phyloP scores from a whole-genome alignment of 2,329 filamentous ascomycete species.

The Neofusicoccum cordaticola region DNA sequence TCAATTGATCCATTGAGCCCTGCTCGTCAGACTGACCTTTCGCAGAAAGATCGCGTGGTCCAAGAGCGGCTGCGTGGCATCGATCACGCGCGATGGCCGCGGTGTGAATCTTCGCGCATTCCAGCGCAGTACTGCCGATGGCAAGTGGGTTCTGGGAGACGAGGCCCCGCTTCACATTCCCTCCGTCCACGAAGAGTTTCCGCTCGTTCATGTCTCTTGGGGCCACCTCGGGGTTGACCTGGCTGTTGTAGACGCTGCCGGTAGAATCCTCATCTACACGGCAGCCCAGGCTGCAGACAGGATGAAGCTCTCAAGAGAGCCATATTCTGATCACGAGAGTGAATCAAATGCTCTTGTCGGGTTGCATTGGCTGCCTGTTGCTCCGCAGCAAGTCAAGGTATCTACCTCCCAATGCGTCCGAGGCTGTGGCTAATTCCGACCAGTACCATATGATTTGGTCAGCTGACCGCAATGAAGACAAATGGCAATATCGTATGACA shows the following conservation, averaged over 20 bases:
- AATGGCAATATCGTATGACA: slow-evolving; percentile 69
- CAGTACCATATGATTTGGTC: slow-evolving; percentile 40
- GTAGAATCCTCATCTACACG: slow-evolving; percentile 71
- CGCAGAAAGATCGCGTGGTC: slow-evolving; percentile 81
- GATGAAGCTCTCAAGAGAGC: slow-evolving; percentile 60
- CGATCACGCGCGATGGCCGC: slow-evolving; percentile 69
- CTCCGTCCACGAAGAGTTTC: slow-evolving; percentile 60
- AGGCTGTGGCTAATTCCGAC: slow-evolving; percentile 14
- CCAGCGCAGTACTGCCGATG: slow-evolving; percentile 64
- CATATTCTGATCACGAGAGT: slow-evolving; percentile 66
- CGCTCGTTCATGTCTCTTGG: slow-evolving; percentile 80
- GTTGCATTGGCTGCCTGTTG: slow-evolving; percentile 71
- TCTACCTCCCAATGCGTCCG: not conserved
- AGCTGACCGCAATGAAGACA: slow-evolving; percentile 36
- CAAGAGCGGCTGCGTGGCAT: slow-evolving; percentile 79
- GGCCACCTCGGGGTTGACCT: slow-evolving; percentile 74
- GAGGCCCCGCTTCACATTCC: slow-evolving; percentile 65
- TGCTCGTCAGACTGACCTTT: not conserved
- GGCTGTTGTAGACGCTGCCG: slow-evolving; percentile 76
- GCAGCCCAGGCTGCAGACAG: slow-evolving; percentile 72
- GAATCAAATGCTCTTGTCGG: slow-evolving; percentile 78
- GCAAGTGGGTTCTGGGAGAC: slow-evolving; percentile 72
- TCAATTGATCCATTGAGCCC: not conserved
- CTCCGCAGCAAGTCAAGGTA: slow-evolving; percentile 41
- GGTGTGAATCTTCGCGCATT: slow-evolving; percentile 71